Percentiles rank a stretch among this genome's conserved stretches.
These are phyloP conservation scores for Allium sativum DNA, from an alignment of 106 monocot genomes.

Conservation along the genomic window DNA sequence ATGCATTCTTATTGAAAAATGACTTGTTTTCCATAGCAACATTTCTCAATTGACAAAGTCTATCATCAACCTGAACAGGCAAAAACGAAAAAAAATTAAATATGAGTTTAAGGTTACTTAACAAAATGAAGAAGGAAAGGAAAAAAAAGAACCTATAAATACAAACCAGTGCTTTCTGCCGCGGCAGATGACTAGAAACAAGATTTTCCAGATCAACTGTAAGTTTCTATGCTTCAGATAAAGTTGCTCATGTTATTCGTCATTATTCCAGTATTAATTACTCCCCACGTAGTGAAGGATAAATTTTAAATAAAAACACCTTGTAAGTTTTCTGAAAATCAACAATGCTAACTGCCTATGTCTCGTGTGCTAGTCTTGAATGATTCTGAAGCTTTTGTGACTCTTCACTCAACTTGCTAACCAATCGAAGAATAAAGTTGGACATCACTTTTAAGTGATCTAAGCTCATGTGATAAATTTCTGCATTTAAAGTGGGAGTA, in stretches of 20 bases:
- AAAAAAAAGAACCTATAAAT: too few species aligned
- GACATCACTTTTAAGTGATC: constrained; percentile 48
- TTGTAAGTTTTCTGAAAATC: constrained; percentile 70
- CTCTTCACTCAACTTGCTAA: constrained; percentile 38
- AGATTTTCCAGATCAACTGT: constrained; percentile 38
- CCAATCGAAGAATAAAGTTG: constrained; percentile 29
- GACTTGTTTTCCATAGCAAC: constrained; percentile 43
- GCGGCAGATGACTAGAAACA: constrained; percentile 44
- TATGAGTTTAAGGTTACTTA: too few species aligned
- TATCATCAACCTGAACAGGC: constrained; percentile 44
- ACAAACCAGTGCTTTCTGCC: constrained; percentile 63
- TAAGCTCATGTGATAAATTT: constrained; percentile 35
- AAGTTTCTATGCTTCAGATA: constrained; percentile 56
- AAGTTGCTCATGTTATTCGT: constrained; percentile 52
- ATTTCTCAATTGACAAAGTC: constrained; percentile 29
- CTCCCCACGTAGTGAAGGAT: not conserved
- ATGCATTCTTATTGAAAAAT: too few species aligned
- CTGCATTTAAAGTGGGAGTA: constrained; percentile 23
- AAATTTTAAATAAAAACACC: constrained; percentile 18
- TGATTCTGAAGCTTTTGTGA: constrained; percentile 33
- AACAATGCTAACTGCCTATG: constrained; percentile 26
- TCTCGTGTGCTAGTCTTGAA: constrained; percentile 31
- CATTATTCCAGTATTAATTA: constrained; percentile 3
- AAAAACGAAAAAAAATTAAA: not conserved
- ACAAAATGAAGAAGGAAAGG: too few species aligned